Evolutionary conservation across 2,329 filamentous ascomycete genomes (phyloP).

Genomic region (Ceratocystis ficicola): DNA sequence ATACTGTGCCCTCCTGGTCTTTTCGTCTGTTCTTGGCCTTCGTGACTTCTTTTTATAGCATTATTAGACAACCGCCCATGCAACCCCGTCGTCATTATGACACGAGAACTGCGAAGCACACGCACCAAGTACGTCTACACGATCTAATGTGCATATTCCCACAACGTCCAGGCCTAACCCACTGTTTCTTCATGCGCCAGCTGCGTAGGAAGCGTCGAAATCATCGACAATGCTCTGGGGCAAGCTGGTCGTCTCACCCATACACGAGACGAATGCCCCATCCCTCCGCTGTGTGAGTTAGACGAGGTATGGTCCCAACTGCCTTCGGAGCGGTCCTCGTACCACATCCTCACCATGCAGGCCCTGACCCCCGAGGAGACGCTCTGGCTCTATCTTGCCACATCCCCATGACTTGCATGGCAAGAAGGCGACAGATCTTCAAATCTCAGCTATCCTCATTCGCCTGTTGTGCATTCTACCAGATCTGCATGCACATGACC

Average conservation of each 20-base stretch:
- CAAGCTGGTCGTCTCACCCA: background rate
- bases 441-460: background rate
- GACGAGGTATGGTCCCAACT: background rate
- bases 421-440: background rate
- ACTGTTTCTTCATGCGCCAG: background rate
- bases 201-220: background rate
- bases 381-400: background rate
- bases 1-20: background rate
- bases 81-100: conserved; percentile 9
- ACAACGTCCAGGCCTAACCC: background rate
- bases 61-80: background rate
- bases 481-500: background rate
- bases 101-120: background rate
- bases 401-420: background rate
- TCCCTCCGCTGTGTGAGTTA: background rate
- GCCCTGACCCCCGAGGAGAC: no score
- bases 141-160: background rate
- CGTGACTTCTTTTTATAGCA: background rate
- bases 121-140: background rate
- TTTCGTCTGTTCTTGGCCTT: conserved; percentile 1
- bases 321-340: background rate
- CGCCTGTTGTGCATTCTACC: background rate
- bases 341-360: background rate
- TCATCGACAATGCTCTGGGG: background rate
- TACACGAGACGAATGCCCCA: background rate